Conservation (phyloP, 192 early-diverging fungal species). For the Coemansia sp. region DNA sequence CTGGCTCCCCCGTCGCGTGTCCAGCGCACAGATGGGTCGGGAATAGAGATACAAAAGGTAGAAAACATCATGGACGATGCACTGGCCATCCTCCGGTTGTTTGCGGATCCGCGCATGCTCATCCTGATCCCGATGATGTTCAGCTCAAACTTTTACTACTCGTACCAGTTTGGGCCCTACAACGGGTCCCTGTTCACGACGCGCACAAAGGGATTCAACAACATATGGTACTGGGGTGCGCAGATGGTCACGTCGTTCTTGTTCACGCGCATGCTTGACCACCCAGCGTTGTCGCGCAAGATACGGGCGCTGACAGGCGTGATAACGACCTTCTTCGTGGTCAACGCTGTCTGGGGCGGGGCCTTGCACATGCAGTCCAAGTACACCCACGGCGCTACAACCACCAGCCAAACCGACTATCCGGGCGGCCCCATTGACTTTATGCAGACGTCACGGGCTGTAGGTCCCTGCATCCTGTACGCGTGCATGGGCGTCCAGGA, state of each 20-base stretch:
- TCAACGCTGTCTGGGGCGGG: constrained; percentile 62
- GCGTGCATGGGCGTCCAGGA: constrained; percentile 71
- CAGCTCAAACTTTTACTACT: constrained; percentile 62
- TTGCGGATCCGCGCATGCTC: constrained; percentile 67
- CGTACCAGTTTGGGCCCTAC: constrained; percentile 67
- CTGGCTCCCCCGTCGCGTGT: constrained; percentile 63
- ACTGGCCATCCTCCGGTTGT: constrained; percentile 57
- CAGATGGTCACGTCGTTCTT: constrained; percentile 68
- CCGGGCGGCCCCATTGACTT: constrained; percentile 49
- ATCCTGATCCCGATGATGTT: constrained; percentile 62
- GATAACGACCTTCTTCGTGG: constrained; percentile 31
- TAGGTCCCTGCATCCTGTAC: constrained; percentile 64
- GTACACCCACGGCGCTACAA: constrained; percentile 34
- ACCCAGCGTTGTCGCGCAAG: constrained; percentile 52
- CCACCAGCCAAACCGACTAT: constrained; percentile 9
- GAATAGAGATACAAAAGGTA: constrained; percentile 61
- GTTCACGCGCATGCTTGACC: constrained; percentile 66
- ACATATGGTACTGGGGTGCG: constrained; percentile 69
- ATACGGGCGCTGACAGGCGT: constrained; percentile 61
- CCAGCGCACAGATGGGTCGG: constrained; percentile 62
- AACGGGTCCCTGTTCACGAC: constrained; percentile 68
- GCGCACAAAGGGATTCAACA: constrained; percentile 70
- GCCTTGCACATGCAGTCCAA: constrained; percentile 60
- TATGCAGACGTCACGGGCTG: constrained; percentile 48
- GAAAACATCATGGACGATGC: constrained; percentile 63